Evolutionary conservation across 495 filamentous ascomycete genomes (phyloP).

Genomic region (Aspergillus indologenus): DNA sequence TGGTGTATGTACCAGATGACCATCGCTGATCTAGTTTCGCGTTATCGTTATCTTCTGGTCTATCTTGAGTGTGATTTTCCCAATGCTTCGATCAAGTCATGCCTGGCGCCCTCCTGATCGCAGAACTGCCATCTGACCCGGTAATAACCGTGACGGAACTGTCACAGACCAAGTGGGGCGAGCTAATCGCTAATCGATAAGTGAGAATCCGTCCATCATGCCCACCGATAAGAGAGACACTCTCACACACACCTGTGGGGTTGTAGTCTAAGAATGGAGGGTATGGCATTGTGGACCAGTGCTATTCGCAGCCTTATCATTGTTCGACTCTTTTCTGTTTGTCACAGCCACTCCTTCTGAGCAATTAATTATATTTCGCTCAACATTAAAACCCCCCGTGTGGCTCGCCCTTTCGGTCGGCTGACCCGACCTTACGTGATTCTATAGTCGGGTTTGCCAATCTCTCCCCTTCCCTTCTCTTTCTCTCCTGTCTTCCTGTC

Average conservation of each 20-base stretch:
- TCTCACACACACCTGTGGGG: background rate
- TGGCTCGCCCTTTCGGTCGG: conserved; percentile 8
- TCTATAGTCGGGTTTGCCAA: background rate
- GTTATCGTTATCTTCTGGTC: too few species aligned
- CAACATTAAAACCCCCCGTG: background rate
- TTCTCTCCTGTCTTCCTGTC: background rate
- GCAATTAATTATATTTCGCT: background rate
- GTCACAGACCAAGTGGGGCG: background rate
- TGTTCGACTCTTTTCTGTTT: background rate
- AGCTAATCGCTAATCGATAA: conserved; percentile 17
- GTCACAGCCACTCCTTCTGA: conserved; percentile 1
- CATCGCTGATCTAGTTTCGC: background rate
- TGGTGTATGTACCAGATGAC: background rate
- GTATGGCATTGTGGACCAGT: background rate
- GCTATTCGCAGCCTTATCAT: background rate
- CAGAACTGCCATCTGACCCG: background rate
- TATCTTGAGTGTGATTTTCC: too few species aligned
- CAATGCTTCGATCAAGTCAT: background rate
- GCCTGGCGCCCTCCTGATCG: background rate
- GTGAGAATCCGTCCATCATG: background rate
- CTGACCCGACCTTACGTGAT: conserved; percentile 14
- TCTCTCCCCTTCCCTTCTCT: conserved; percentile 1
- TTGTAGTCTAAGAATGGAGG: background rate
- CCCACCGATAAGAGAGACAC: conserved; percentile 14
- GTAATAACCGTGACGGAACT: background rate